phyloP scores from a whole-genome alignment of 805 yeast species.

The Torulaspora quercuum region DNA sequence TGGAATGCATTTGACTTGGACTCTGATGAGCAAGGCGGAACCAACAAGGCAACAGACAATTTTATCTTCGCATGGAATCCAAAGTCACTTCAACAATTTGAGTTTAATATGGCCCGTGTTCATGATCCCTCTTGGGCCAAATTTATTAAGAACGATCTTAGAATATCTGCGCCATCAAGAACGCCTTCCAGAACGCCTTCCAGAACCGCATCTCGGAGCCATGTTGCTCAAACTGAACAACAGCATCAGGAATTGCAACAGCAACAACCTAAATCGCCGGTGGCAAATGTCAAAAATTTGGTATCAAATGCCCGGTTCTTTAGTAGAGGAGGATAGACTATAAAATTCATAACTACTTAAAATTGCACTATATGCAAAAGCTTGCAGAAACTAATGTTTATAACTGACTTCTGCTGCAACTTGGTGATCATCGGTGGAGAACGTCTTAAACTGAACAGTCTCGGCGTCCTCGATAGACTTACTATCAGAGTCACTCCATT shows the following conservation, averaged over 20 bases:
- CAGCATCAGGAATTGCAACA: conserved; percentile 16
- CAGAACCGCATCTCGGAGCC: conserved; percentile 9
- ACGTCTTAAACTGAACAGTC: conserved; percentile 62
- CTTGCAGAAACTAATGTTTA: conserved; percentile 21
- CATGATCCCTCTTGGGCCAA: conserved; percentile 32
- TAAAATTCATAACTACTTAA: conserved; percentile 6
- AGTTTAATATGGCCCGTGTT: conserved; percentile 25
- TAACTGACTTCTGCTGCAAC: conserved; percentile 67
- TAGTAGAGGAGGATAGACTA: conserved; percentile 29
- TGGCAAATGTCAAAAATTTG: conserved; percentile 20
- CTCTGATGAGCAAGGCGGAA: conserved; percentile 10
- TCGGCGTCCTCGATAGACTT: conserved; percentile 59
- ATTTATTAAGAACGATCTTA: conserved; percentile 28
- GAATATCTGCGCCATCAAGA: conserved; percentile 20
- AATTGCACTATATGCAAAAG: conserved; percentile 1
- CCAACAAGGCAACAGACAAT: conserved; percentile 11
- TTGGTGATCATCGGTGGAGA: conserved; percentile 63
- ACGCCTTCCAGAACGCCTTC: conserved; percentile 14
- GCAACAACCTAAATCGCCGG: conserved; percentile 16
- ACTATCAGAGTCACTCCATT: conserved; percentile 80
- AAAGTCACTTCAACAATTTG: conserved; percentile 18
- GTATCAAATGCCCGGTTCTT: conserved; percentile 25
- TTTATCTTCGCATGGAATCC: conserved; percentile 26
- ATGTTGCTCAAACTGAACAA: conserved; percentile 11
- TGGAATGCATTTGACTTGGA: conserved; percentile 26